These are phyloP conservation scores for Solanum hybrid DNA, from an alignment of 305 asterid genomes.

Conservation along the genomic window DNA sequence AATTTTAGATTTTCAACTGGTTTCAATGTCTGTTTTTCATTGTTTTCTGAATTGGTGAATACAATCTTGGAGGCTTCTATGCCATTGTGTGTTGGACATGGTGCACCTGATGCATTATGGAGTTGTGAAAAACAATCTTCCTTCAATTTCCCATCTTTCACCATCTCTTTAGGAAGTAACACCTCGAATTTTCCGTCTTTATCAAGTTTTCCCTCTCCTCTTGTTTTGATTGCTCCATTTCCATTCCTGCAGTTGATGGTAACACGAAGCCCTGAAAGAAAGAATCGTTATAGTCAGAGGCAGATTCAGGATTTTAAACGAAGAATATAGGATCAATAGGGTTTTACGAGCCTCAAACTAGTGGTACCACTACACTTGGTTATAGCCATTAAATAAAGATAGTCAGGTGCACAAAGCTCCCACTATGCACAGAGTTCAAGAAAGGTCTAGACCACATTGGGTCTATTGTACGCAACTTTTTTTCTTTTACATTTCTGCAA, in stretches of 20 bases:
- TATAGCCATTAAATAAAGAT: neutral
- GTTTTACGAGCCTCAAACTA: neutral
- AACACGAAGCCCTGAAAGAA: slow-evolving; percentile 31
- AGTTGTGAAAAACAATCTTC: slow-evolving; percentile 40
- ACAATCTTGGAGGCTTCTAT: slow-evolving; percentile 25
- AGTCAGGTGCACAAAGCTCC: neutral
- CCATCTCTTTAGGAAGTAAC: slow-evolving; percentile 24
- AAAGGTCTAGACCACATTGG: neutral
- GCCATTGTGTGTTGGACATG: slow-evolving; percentile 31
- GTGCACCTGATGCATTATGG: slow-evolving; percentile 22
- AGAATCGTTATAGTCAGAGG: neutral
- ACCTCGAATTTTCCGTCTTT: slow-evolving; percentile 32
- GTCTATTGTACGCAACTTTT: neutral
- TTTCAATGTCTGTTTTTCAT: slow-evolving; percentile 2
- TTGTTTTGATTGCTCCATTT: slow-evolving; percentile 26
- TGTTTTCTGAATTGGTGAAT: slow-evolving; percentile 4
- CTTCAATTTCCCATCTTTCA: slow-evolving; percentile 3
- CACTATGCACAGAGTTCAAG: neutral
- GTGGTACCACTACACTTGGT: neutral
- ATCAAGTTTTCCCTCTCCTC: slow-evolving; percentile 30
- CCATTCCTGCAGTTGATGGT: slow-evolving; percentile 13
- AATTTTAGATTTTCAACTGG: slow-evolving; percentile 14
- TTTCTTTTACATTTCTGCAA: neutral
- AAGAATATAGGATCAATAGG: neutral
- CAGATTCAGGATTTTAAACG: neutral